Percentiles rank a stretch among this genome's conserved stretches.
These are phyloP conservation scores for Persicaria tinctoria DNA, from an alignment of 148 eudicot genomes.

Conservation along the genomic window DNA sequence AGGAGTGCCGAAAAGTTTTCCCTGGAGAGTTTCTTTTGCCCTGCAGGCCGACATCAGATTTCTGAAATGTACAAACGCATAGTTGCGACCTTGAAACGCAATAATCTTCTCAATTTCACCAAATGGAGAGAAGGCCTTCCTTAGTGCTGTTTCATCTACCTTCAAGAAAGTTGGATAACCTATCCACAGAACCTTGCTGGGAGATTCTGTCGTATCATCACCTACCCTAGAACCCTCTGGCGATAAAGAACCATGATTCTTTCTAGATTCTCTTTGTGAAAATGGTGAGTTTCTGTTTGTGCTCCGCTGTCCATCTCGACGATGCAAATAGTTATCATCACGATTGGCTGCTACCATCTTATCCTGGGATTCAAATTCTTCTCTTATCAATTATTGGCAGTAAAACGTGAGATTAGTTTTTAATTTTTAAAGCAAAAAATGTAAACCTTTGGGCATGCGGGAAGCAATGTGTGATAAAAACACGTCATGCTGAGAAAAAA, in stretches of 20 bases:
- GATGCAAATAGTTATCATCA: slow-evolving; percentile 35
- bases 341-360: slow-evolving; percentile 47
- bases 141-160: slow-evolving; percentile 53
- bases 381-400: slow-evolving; percentile 13
- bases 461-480: neutral
- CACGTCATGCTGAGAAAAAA: neutral
- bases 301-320: slow-evolving; percentile 42
- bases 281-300: slow-evolving; percentile 40
- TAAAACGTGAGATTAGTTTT: slow-evolving; percentile 4
- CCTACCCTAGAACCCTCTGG: slow-evolving; percentile 30
- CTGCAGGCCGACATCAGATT: slow-evolving; percentile 48
- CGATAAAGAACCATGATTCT: slow-evolving; percentile 27
- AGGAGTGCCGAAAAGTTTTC: slow-evolving; percentile 76
- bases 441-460: neutral
- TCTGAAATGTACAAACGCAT: slow-evolving; percentile 66
- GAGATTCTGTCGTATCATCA: slow-evolving; percentile 41
- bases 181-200: slow-evolving; percentile 77
- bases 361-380: slow-evolving; percentile 47
- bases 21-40: slow-evolving; percentile 80
- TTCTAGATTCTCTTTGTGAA: slow-evolving; percentile 47
- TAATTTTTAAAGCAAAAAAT: neutral
- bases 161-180: slow-evolving; percentile 68
- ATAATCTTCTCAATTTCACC: slow-evolving; percentile 79
- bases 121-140: slow-evolving; percentile 76
- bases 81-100: slow-evolving; percentile 73